Base-by-base conservation (phyloP, 805 yeast genomes). In the Ogataea trehalophila region DNA sequence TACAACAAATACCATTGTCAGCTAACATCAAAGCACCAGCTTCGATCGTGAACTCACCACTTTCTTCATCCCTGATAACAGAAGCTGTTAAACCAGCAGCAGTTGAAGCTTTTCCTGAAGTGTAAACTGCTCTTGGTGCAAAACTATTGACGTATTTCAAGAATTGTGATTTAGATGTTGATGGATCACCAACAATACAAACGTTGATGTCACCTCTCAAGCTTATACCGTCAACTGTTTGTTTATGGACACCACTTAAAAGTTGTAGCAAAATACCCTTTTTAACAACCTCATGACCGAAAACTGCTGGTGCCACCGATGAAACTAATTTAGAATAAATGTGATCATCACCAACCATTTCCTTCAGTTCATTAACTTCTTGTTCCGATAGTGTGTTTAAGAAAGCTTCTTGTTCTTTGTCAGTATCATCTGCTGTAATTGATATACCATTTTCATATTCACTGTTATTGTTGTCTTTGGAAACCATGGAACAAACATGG, bases 81-180 rank as follows among this genome's bases (percentile, higher is more conserved):
- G 98, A 96, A 1, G 99, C 99, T 2, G 99, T 92, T 60, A 92
- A 75, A 75, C 99, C 99, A 8, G 99, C 99, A 5, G 99, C 99
- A 3, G 98, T 83, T 0, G 97, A 91, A 0, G 99, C 98, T 65
- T 92, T 92, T 68, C 99, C 99, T 0, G 98, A 91, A 1, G 99
- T 94, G 62, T 94, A 92, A 33, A 92, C 91, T 2, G 98, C 87
- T 60, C 99, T 79, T 31, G 98, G 98, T 17, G 95, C 80, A 65
- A 92, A 89, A 1, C 87, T 80, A 57, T 90, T 85, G 14, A 94
- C 96, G 66, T 94, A 94, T 67, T 94, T 94, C 63, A 92, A 73
- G 63, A 92, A 92, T 67, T 92, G 99, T 0, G 97, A 91, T 67
- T 92, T 92, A 33, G 98, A 88, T 11, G 98, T 92, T 2, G 97